phyloP scores from a whole-genome alignment of 257 asterid species.

The Lantana camara region DNA sequence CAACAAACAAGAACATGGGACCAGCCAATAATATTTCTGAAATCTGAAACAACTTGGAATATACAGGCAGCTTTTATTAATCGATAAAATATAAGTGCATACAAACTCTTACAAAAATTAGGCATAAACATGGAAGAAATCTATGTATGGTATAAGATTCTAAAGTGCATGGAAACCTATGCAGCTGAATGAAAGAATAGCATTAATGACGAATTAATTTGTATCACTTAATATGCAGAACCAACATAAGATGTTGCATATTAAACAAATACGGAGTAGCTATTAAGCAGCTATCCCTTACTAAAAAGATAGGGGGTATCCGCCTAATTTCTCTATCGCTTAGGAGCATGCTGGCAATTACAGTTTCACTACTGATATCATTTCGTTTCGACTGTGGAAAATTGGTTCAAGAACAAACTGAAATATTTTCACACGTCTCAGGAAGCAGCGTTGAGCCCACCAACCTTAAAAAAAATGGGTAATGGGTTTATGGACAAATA shows the following conservation, averaged over 20 bases:
- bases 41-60: neutral
- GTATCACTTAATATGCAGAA: neutral
- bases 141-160: neutral
- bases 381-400: neutral
- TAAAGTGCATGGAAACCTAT: neutral
- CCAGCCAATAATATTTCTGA: too few relatives aligned
- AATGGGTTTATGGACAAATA: too few relatives aligned
- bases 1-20: too few relatives aligned
- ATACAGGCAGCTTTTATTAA: neutral
- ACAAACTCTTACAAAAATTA: neutral
- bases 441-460: too few relatives aligned
- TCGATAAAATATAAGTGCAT: neutral
- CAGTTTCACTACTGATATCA: conserved; percentile 9
- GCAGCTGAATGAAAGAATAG: neutral
- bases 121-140: neutral
- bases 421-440: too few relatives aligned
- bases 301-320: neutral
- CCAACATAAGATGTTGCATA: conserved; percentile 1
- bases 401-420: too few relatives aligned
- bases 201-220: neutral
- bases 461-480: too few relatives aligned
- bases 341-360: neutral
- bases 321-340: neutral
- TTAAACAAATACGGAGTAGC: conserved; percentile 7
- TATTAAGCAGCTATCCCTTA: neutral